Evolutionary conservation across 2,329 filamentous ascomycete species (phyloP).

Genomic region (Phoma sp.): DNA sequence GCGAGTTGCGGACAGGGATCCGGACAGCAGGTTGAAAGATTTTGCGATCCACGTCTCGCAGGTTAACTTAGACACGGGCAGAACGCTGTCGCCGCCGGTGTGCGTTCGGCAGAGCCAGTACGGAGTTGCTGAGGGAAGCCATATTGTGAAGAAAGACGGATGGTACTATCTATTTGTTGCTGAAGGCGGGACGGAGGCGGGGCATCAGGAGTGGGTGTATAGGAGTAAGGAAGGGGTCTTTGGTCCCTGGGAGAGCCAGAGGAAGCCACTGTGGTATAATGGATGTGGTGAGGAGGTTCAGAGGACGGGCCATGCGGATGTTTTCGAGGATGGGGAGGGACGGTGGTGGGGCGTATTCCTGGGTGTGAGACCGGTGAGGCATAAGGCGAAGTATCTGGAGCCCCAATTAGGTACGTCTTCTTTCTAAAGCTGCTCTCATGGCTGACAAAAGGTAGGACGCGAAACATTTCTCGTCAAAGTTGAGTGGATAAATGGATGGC

Average conservation of each 20-base stretch:
- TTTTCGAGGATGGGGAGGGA: constrained; percentile 31
- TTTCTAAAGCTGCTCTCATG: neutral
- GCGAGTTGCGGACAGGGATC: constrained; percentile 20
- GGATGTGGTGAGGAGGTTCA: constrained; percentile 42
- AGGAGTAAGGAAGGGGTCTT: constrained; percentile 53
- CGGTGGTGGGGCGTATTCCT: constrained; percentile 47
- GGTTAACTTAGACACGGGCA: constrained; percentile 41
- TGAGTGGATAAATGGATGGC: constrained; percentile 60
- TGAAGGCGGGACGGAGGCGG: constrained; percentile 46
- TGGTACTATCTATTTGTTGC: constrained; percentile 38
- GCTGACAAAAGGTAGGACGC: constrained; percentile 40
- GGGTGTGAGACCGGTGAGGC: constrained; percentile 24
- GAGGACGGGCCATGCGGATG: constrained; percentile 34
- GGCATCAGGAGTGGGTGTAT: constrained; percentile 57
- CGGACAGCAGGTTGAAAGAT: constrained; percentile 27
- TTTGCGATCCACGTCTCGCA: constrained; percentile 40
- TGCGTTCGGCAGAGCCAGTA: constrained; percentile 32
- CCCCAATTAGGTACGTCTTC: constrained; percentile 6
- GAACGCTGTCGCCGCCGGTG: constrained; percentile 22
- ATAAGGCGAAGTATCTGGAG: constrained; percentile 11
- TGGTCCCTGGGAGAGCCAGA: constrained; percentile 46
- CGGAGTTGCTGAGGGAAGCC: constrained; percentile 43
- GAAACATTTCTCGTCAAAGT: constrained; percentile 60
- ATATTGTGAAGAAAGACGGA: constrained; percentile 36
- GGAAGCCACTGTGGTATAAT: constrained; percentile 44